Evolutionary conservation across 306 rosid genomes (phyloP).

Genomic region (Urtica urens): DNA sequence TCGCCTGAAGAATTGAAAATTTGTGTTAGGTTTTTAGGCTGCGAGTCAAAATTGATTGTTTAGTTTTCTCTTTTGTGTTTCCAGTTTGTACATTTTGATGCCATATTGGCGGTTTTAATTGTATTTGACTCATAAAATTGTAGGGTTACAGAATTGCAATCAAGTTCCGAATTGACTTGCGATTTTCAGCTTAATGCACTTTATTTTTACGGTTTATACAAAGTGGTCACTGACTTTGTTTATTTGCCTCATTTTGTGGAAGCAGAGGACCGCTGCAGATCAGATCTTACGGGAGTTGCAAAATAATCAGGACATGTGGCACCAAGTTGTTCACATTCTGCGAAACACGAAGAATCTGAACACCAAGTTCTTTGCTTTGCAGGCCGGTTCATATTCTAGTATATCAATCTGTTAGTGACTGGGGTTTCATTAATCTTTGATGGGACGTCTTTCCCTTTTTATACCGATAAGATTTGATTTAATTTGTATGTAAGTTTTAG

Average conservation of each 20-base stretch:
- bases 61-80: background rate
- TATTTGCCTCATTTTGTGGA: background rate
- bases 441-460: background rate
- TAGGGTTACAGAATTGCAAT: background rate
- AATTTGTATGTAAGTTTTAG: conserved; percentile 54
- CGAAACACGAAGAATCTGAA: conserved; percentile 68
- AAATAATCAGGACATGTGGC: conserved; percentile 93
- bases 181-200: too few relatives aligned
- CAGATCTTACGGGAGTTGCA: conserved; percentile 83
- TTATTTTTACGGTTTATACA: too few relatives aligned
- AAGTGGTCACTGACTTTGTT: background rate
- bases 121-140: background rate
- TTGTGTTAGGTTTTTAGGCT: background rate
- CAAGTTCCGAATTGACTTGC: background rate
- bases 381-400: conserved; percentile 39
- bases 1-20: background rate
- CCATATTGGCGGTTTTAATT: background rate
- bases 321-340: conserved; percentile 92
- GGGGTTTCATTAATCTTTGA: background rate
- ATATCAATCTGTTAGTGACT: background rate
- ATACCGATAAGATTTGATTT: conserved; percentile 1
- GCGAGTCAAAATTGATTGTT: too few relatives aligned
- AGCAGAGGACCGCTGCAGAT: conserved; percentile 92
- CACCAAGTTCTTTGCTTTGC: conserved; percentile 96
- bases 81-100: background rate